phyloP scores from a whole-genome alignment of 495 filamentous ascomycete species.

The Neurospora sp. region DNA sequence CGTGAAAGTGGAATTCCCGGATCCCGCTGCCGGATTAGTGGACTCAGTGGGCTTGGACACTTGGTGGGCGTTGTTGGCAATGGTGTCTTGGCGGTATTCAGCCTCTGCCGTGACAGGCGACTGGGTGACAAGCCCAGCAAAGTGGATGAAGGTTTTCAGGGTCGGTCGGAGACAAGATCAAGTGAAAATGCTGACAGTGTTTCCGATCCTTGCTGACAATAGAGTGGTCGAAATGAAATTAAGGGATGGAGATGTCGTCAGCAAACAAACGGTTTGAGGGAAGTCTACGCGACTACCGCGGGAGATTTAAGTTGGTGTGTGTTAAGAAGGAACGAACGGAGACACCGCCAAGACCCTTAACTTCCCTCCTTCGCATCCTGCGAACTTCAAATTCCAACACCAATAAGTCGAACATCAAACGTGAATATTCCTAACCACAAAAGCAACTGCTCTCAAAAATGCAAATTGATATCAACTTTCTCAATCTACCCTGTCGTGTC shows the following conservation, averaged over 20 bases:
- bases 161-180: not conserved
- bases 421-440: not conserved
- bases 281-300: not conserved
- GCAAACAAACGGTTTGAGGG: not conserved
- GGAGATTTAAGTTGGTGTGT: not conserved
- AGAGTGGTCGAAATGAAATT: not conserved
- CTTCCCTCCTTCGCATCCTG: not conserved
- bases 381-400: not conserved
- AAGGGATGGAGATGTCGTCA: not conserved
- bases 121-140: not conserved
- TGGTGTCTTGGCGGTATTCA: not conserved
- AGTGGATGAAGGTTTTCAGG: no score
- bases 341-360: not conserved
- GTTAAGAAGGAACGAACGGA: not conserved
- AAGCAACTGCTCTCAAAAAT: not conserved
- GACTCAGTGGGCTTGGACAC: not conserved
- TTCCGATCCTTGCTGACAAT: not conserved
- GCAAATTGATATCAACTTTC: not conserved
- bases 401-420: not conserved
- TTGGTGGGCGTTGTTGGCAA: not conserved
- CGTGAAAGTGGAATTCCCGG: not conserved
- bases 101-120: not conserved
- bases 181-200: not conserved
- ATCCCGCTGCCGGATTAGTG: not conserved
- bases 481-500: not conserved